Conservation (phyloP, 108 stramenopile genomes). For the Ochromonas danica region DNA sequence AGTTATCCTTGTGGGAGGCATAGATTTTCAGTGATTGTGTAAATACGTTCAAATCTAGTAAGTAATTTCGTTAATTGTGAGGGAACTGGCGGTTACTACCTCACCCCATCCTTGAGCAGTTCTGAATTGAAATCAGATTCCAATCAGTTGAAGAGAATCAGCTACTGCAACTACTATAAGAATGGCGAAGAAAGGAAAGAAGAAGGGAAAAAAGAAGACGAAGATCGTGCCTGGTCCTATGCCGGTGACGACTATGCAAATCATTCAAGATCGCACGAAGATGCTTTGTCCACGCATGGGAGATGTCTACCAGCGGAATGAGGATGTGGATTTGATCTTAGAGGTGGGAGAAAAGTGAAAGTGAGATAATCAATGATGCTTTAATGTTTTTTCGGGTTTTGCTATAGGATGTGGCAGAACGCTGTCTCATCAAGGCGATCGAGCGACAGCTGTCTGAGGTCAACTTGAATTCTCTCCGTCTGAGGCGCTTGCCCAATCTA, state of each 20-base stretch:
- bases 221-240: conserved; percentile 25
- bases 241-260: conserved; percentile 46
- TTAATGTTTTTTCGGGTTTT: not conserved
- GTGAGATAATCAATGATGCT: not conserved
- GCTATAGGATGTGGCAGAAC: conserved; percentile 22
- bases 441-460: conserved; percentile 33
- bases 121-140: too few relatives aligned
- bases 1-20: too few relatives aligned
- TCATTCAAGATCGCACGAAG: conserved; percentile 45
- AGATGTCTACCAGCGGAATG: conserved; percentile 45
- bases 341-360: conserved; percentile 40
- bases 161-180: not conserved
- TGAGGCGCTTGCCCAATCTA: conserved; percentile 18
- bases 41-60: too few relatives aligned
- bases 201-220: conserved; percentile 46
- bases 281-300: conserved; percentile 56
- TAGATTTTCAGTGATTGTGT: too few relatives aligned
- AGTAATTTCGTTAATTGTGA: too few relatives aligned
- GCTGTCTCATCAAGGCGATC: conserved; percentile 23
- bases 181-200: conserved; percentile 39
- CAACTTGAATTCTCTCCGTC: conserved; percentile 17
- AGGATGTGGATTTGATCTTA: conserved; percentile 38
- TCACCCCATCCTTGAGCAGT: too few relatives aligned
- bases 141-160: too few relatives aligned
- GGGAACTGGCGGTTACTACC: too few relatives aligned